Evolutionary conservation across 2,329 filamentous ascomycete species (phyloP), one percentile per base, ranked within the genome.

Genomic region (Botrytis fabae): DNA sequence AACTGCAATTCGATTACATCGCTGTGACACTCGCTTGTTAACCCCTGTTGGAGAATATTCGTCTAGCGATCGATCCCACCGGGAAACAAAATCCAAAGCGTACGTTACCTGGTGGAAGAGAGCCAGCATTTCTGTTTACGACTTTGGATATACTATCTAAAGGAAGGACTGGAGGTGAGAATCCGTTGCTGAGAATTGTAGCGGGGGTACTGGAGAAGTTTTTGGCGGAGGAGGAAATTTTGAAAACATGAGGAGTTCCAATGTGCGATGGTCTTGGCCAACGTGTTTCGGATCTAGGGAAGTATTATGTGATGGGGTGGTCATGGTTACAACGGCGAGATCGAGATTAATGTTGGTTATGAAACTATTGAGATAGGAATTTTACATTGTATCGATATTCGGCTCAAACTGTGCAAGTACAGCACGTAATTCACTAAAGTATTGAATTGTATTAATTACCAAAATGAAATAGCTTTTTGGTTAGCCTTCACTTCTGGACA

Each of bases 301-400:
- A n/a, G 4, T 4, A 51, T n/a, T 10, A 6, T 51, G 48, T 14
- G 25, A n/a, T n/a, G 14, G 22, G 1, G 1, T 14, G 6, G 22
- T n/a, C 0, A 0, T n/a, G 22, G 22, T n/a, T n/a, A 12, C 4
- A n/a, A 51, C 0, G 22, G 12, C 4, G 48, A n/a, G 48, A 10
- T 10, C 22, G 25, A 25, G 48, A n/a, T 14, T 51, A 12, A 14
- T n/a, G 4, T 51, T n/a, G 22, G 4, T 14, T 14, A 51, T 10
- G 22, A 22, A 12, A 48, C 4, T 25, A 10, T 51, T 14, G 10
- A 6, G 22, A 25, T 42, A 6, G 2, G 48, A 12, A 51, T n/a
- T 5, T 51, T n/a, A 10, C 6, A 2, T 51, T n/a, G 1, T 14
- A 14, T 12, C n/a, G 48, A n/a, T 20, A 1, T 44, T 44, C 1